Base-by-base conservation (phyloP, 352 stramenopile genomes). In the Globisporangium spinosum region DNA sequence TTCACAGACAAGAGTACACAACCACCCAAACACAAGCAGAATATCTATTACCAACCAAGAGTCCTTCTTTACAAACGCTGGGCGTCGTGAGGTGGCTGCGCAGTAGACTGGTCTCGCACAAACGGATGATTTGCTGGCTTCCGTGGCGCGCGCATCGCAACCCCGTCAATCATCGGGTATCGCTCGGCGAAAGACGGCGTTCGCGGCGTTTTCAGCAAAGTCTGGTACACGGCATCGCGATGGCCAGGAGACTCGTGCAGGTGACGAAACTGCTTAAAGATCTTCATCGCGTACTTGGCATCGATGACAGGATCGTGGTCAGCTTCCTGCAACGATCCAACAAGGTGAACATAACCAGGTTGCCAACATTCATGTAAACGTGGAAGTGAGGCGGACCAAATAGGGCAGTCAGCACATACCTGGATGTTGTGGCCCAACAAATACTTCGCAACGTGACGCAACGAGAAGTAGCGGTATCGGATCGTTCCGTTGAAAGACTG, bases 271-370 rank as follows among this genome's bases (percentile, higher is more conserved):
- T 90, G 77, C 67, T 93, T 93, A 73, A 96, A 93, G 60, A 96
- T 77, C 78, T 93, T 93, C 88, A 96, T 96, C n/a, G 88, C 85
- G 68, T 93, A 94, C 35, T 84, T 83, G 62, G 88, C 88, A 62
- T 96, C 88, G 53, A 94, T 93, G 27, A 96, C 86, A 0, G 88
- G 86, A 65, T 96, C 85, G 68, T 96, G 88, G 69, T 94, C 83
- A 3, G 79, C 79, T 67, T 94, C 86, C 77, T 85, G 58, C 13
- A 55, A 15, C 32, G 27, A 29, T 56, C 54, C 62, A 22, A 34
- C 13, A 15, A 45, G 13, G 12, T 45, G 6, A 45, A 45, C 32
- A 45, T 15, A 45, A 17, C 7, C 10, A 40, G 20, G 6, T 23
- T 12, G 23, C 40, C 23, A 62, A 23, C 47, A 17, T 12, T n/a